Evolutionary conservation across 108 stramenopile genomes (phyloP).

Genomic region (Fragilaria crotonensis): DNA sequence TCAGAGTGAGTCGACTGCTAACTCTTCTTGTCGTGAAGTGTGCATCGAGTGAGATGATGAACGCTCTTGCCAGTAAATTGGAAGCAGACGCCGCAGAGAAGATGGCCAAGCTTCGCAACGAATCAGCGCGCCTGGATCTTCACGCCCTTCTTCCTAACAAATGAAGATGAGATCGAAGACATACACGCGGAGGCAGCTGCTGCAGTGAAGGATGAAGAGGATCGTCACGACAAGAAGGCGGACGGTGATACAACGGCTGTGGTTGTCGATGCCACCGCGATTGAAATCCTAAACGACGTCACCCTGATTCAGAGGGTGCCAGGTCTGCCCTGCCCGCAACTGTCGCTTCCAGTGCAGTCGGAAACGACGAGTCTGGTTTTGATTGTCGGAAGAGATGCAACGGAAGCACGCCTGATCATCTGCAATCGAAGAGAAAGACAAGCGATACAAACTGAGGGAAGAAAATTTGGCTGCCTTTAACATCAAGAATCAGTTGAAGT

Average conservation of each 20-base stretch:
- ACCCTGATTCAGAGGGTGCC: conserved; percentile 4
- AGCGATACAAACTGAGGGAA: conserved; percentile 57
- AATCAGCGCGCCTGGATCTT: conserved; percentile 16
- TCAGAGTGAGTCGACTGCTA: conserved; percentile 71
- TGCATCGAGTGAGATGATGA: conserved; percentile 64
- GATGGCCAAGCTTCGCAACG: conserved; percentile 21
- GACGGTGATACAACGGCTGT: conserved; percentile 1
- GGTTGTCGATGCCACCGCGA: conserved; percentile 27
- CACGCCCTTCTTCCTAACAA: conserved; percentile 25
- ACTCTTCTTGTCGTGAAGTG: conserved; percentile 66
- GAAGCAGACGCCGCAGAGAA: conserved; percentile 44
- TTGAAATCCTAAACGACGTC: conserved; percentile 33
- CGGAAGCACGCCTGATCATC: conserved; percentile 30
- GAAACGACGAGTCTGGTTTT: no score
- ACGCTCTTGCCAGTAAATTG: conserved; percentile 47
- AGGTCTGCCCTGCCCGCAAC: neutral
- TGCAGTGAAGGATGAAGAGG: neutral
- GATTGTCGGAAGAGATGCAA: conserved; percentile 36
- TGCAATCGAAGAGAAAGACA: conserved; percentile 43
- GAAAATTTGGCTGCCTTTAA: conserved; percentile 56
- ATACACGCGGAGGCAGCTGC: neutral
- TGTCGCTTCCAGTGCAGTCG: conserved; percentile 1
- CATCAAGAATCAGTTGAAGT: conserved; percentile 54
- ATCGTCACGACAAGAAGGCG: neutral
- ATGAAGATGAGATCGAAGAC: conserved; percentile 17